Base-by-base conservation (phyloP, 257 asterid genomes). In the Anisodus tanguticus region DNA sequence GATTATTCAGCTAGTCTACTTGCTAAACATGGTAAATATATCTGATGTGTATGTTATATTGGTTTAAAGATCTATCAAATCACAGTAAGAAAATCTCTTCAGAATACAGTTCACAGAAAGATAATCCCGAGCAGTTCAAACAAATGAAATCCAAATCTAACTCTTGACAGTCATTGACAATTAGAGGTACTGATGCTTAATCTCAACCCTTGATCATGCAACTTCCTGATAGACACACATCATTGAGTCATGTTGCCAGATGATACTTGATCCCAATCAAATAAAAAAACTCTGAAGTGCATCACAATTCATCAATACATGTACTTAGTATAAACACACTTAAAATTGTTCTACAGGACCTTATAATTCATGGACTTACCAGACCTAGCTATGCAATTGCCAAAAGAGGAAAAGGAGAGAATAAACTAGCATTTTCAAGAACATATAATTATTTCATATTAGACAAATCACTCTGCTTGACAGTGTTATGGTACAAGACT, bases 381-480 rank as follows among this genome's bases (percentile, higher is more conserved):
- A 5, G 74, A 12, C 26, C 19, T 35, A 5, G 10, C 74, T 68
- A 68, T 68, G 11, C 78, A 70, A 70, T 70, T 0, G 8, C 16
- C 79, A 70, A 16, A 41, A 41, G 54, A 69, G 15, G 35, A 8
- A 69, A 22, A 10, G 41, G 70, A n/a, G 43, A 19, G 11, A 41
- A 70, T 1, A 43, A 43, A 26, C 3, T 53, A 3, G 81, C 45
- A 76, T 26, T 76, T 51, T 53, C 82, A 53, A 77, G 6, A 77
- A 77, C 49, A 53, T 77, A 13, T 76, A 41, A 51, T 76, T 76
- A 76, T 74, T 63, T 76, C 81, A 49, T 51, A 51, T 26, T 77
- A 26, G 47, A 53, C 82, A 53, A 31, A 26, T 77, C 82, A 77
- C 64, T 54, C 82, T 53, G 81, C n/a, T 51, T 53, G 15, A 77